A percentile compares a stretch with the other conserved stretches of the same genome.
Conservation (phyloP, 75 land plant genomes). For the Pinus albicaulis region DNA sequence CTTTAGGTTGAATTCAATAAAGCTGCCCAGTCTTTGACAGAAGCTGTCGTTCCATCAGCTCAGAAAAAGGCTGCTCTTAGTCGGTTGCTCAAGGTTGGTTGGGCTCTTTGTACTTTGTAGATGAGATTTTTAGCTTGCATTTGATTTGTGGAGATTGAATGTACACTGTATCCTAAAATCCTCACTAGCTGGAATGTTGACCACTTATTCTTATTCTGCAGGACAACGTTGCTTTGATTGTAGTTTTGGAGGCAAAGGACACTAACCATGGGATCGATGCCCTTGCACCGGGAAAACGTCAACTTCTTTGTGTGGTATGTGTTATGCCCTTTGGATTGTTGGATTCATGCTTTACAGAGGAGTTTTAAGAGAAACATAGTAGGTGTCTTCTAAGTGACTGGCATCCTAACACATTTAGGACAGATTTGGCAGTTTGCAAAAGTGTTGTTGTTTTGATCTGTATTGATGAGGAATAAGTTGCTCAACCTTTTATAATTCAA, state of each 20-base stretch:
- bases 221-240: conserved; percentile 98
- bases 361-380: background rate
- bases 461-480: too few species aligned
- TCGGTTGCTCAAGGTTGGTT: conserved; percentile 81
- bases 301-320: conserved; percentile 94
- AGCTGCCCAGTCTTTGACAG: conserved; percentile 97
- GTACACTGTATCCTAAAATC: background rate
- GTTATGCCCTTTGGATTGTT: background rate
- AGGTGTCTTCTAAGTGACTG: background rate
- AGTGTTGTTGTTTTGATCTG: background rate
- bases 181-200: background rate
- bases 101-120: background rate
- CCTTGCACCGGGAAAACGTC: conserved; percentile 72
- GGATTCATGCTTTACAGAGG: background rate
- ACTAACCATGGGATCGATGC: conserved; percentile 56
- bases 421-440: background rate
- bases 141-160: background rate
- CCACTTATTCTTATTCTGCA: conserved; percentile 17
- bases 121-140: background rate
- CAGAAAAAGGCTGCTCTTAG: conserved; percentile 82
- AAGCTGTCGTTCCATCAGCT: conserved; percentile 56
- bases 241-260: conserved; percentile 86
- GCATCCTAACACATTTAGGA: background rate
- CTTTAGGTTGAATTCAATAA: conserved; percentile 96
- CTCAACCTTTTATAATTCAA: too few species aligned